A percentile compares a stretch with the other conserved stretches of the same genome.
phyloP scores from a whole-genome alignment of 2,329 filamentous ascomycete genomes.

The Ophiostoma montium region DNA sequence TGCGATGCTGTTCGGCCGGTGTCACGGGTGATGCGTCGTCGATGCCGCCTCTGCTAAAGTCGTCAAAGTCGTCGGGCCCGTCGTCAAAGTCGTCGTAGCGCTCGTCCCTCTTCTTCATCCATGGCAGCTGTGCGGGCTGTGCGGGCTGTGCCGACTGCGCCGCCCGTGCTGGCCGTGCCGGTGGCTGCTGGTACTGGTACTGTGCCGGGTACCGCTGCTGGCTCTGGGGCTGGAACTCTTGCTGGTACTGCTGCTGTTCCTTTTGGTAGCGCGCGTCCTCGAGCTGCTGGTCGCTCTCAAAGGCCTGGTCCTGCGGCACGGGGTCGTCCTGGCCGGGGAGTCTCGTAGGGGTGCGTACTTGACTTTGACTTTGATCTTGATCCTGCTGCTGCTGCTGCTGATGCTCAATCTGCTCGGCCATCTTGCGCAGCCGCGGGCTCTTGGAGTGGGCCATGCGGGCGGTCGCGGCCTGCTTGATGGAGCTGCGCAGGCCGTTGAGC shows the following conservation, averaged over 20 bases:
- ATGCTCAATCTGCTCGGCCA: neutral
- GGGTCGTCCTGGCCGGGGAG: neutral
- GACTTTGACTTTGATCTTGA: too few relatives aligned
- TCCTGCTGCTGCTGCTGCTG: neutral
- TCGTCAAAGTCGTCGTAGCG: neutral
- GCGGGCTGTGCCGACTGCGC: neutral
- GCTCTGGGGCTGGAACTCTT: neutral
- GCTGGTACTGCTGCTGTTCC: neutral
- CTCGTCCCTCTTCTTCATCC: neutral
- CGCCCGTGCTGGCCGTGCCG: neutral
- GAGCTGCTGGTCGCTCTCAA: neutral
- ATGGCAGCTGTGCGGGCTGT: neutral
- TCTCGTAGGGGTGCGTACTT: too few relatives aligned
- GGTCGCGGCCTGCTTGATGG: neutral
- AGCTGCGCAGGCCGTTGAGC: neutral
- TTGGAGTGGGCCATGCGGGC: neutral
- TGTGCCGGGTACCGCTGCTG: neutral
- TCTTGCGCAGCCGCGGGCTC: neutral
- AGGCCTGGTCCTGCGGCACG: neutral
- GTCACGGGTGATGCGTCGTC: constrained; percentile 15
- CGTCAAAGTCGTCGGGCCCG: neutral
- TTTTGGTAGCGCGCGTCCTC: neutral
- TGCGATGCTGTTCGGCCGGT: constrained; percentile 3
- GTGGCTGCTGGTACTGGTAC: neutral
- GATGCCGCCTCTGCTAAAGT: neutral